Base-by-base conservation (phyloP, 495 filamentous ascomycete species). In the Podospora tetraspora region DNA sequence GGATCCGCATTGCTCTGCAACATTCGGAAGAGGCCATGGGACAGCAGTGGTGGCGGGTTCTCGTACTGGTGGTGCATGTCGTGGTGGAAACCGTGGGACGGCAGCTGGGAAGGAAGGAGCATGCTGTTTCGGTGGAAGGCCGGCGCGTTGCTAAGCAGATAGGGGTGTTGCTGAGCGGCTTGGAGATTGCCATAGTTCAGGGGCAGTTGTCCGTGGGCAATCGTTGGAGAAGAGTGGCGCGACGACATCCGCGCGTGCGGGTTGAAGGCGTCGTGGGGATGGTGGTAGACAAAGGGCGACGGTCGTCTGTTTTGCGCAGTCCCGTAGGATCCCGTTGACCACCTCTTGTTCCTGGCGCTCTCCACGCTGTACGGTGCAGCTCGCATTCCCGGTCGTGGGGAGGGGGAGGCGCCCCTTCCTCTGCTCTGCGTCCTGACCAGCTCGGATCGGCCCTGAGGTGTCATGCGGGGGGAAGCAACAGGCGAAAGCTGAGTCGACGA, bases 321-420 rank as follows among this genome's bases (percentile, higher is more conserved):
- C n/a, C 78, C 84, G 73, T 83, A 89, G 21, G 85, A 90, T 23
- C 87, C 89, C 13, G 89, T 90, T 24, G 89, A 91, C 89, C 89
- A 91, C 68, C 89, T 80, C 79, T 91, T 91, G 73, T 84, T 88
- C 66, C 88, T 81, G 57, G 81, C 81, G 56, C 79, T 80, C 34
- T 89, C 87, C 65, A 89, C 81, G 23, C 77, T 84, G 72, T 92
- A 90, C 22, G 89, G 88, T 27, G 83, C 86, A 34, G 87, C 82
- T 68, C 89, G 85, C 76, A 88, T 82, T 59, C 81, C 85, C 61
- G 85, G 84, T 64, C 89, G 83, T 66, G 89, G 86, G 30, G 88
- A 89, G 60, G 89, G 87, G 58, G 89, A 90, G 1, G 87, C 85
- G 43, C 43, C 43, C n/a, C 82, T 76, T 7, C 87, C 87, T 34